These are phyloP conservation scores for Trypanosomatidae sp. DNA, from an alignment of 208 protist species.

Conservation along the genomic window DNA sequence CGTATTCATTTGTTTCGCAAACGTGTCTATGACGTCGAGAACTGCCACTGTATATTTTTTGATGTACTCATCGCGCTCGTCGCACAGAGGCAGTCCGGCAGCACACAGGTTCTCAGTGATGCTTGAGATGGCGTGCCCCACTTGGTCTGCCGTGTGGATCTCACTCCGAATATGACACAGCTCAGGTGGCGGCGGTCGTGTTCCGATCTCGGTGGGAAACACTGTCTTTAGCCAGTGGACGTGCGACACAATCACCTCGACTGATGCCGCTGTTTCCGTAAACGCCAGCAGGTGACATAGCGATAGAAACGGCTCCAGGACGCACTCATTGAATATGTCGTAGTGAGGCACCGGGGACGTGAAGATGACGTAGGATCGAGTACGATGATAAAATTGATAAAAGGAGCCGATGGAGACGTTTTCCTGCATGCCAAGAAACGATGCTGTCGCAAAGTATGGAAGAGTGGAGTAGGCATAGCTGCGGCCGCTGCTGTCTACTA, in stretches of 20 bases:
- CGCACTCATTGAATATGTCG: conserved; percentile 43
- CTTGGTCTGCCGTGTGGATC: conserved; percentile 48
- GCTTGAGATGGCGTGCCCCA: conserved; percentile 36
- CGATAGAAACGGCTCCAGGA: conserved; percentile 63
- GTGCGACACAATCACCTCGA: conserved; percentile 79
- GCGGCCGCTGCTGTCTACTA: conserved; percentile 47
- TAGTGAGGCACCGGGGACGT: conserved; percentile 35
- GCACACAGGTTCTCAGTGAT: conserved; percentile 34
- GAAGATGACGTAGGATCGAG: conserved; percentile 64
- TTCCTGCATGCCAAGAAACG: conserved; percentile 57
- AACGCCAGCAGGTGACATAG: conserved; percentile 64
- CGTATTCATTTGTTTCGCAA: conserved; percentile 44
- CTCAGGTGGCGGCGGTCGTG: conserved; percentile 23
- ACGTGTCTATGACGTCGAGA: conserved; percentile 45
- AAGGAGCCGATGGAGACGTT: conserved; percentile 50
- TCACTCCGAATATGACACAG: conserved; percentile 28
- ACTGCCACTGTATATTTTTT: conserved; percentile 41
- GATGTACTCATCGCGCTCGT: conserved; percentile 51
- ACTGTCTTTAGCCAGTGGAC: conserved; percentile 69
- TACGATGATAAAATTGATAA: conserved; percentile 69
- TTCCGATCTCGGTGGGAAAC: conserved; percentile 37
- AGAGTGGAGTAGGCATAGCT: conserved; percentile 42
- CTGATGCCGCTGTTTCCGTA: conserved; percentile 34
- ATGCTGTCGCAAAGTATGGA: conserved; percentile 54
- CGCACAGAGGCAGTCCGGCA: conserved; percentile 22